A percentile compares a stretch with the other conserved stretches of the same genome.
phyloP scores from a whole-genome alignment of 768 basidiomycete genomes.

The Suillus subluteus region DNA sequence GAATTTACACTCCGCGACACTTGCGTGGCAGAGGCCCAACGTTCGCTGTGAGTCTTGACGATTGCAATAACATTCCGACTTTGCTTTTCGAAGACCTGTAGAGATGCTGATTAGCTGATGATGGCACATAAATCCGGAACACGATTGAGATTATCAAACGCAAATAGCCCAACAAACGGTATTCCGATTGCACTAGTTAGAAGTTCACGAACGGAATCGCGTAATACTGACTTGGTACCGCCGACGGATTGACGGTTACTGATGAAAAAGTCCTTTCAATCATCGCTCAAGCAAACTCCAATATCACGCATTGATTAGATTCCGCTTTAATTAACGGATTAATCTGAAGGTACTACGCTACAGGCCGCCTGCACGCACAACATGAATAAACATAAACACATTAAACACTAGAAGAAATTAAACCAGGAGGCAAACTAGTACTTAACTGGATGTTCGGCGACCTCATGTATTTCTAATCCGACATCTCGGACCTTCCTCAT shows the following conservation, averaged over 20 bases:
- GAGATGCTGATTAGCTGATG: neutral
- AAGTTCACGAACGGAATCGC: neutral
- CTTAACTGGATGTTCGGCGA: neutral
- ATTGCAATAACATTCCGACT: neutral
- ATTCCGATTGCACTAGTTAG: neutral
- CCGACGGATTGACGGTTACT: no score
- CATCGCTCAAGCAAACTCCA: neutral
- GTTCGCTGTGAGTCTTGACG: neutral
- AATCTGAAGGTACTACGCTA: neutral
- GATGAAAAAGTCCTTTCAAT: neutral
- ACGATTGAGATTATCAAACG: neutral
- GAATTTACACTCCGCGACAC: slow-evolving; percentile 36
- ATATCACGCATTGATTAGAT: neutral
- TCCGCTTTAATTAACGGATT: neutral
- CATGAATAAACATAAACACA: slow-evolving; percentile 1
- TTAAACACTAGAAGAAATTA: neutral
- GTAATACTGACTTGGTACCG: neutral
- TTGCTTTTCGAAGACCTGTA: neutral
- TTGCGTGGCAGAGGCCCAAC: slow-evolving; percentile 25
- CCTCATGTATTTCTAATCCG: neutral
- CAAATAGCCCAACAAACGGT: neutral
- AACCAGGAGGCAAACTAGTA: slow-evolving; percentile 6
- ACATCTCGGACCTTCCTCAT: neutral
- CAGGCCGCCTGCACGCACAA: neutral
- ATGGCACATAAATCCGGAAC: neutral